These are phyloP conservation scores for Aspergillus saccharolyticus DNA, from an alignment of 495 filamentous ascomycete genomes.

Conservation along the genomic window DNA sequence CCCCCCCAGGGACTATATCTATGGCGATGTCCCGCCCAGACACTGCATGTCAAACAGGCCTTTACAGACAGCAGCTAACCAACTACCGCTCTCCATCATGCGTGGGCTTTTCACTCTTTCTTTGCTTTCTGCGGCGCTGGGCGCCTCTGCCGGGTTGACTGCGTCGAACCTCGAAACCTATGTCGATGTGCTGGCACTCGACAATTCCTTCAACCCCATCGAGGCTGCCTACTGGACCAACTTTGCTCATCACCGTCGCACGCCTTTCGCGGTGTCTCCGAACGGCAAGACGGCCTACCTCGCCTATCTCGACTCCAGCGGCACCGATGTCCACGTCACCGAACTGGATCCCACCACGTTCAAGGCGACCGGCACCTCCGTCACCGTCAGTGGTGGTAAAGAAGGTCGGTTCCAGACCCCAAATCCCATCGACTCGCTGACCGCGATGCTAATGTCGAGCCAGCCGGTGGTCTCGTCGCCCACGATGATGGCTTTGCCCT, in stretches of 20 bases:
- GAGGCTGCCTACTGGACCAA: constrained; percentile 50
- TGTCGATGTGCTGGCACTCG: constrained; percentile 39
- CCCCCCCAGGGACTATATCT: not conserved
- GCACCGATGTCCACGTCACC: constrained; percentile 46
- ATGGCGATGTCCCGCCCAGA: not conserved
- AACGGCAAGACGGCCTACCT: constrained; percentile 49
- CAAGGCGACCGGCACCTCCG: constrained; percentile 37
- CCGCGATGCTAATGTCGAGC: not conserved
- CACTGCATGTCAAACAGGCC: not conserved
- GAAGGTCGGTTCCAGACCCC: constrained; percentile 40
- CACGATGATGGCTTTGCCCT: constrained; percentile 54
- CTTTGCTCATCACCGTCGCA: constrained; percentile 48
- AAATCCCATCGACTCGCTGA: not conserved
- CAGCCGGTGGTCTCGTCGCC: constrained; percentile 50
- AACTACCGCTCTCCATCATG: constrained; percentile 21
- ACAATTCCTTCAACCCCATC: constrained; percentile 43
- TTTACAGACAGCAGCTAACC: not conserved
- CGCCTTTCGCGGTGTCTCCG: constrained; percentile 48
- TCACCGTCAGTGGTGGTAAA: constrained; percentile 41
- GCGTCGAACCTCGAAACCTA: constrained; percentile 33
- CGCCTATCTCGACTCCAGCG: constrained; percentile 46
- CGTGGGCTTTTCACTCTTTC: constrained; percentile 24
- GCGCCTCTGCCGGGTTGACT: constrained; percentile 21
- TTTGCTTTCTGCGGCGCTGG: constrained; percentile 29
- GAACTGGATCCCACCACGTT: constrained; percentile 43